phyloP scores from a whole-genome alignment of 2,329 filamentous ascomycete genomes.

The Colletotrichum sp. region DNA sequence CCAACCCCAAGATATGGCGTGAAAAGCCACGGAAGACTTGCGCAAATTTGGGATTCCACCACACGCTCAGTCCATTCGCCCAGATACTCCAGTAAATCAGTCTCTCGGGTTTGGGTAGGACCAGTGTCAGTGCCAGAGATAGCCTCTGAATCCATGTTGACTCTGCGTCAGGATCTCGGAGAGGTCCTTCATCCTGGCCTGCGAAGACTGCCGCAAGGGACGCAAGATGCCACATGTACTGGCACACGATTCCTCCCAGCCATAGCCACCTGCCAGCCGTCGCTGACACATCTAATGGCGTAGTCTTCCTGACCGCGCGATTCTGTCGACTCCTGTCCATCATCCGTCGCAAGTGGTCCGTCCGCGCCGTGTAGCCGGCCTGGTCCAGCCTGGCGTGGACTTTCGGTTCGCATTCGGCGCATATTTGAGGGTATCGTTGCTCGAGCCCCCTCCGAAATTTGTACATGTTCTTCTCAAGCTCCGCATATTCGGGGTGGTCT shows the following conservation, averaged over 20 bases:
- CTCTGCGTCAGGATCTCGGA: slow-evolving; percentile 17
- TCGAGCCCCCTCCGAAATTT: slow-evolving; percentile 76
- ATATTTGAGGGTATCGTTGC: slow-evolving; percentile 86
- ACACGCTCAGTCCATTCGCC: slow-evolving; percentile 56
- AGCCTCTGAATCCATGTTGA: background rate
- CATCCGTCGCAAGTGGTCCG: slow-evolving; percentile 78
- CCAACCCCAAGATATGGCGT: slow-evolving; percentile 62
- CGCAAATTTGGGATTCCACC: slow-evolving; percentile 73
- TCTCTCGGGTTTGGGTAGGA: slow-evolving; percentile 38
- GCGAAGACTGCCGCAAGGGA: slow-evolving; percentile 22
- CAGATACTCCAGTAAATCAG: slow-evolving; percentile 53
- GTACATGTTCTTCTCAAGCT: slow-evolving; percentile 71
- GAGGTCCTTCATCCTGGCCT: background rate
- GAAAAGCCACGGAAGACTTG: slow-evolving; percentile 64
- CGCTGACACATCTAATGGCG: slow-evolving; percentile 47
- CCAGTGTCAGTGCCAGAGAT: slow-evolving; percentile 27
- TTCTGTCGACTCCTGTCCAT: slow-evolving; percentile 66
- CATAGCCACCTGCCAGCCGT: slow-evolving; percentile 49
- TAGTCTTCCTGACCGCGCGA: slow-evolving; percentile 42
- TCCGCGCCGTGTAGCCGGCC: slow-evolving; percentile 80
- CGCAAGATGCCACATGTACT: slow-evolving; percentile 56
- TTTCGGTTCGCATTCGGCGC: slow-evolving; percentile 75
- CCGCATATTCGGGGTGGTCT: slow-evolving; percentile 69
- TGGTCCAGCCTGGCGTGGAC: slow-evolving; percentile 73
- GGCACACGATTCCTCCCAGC: slow-evolving; percentile 49